Base-by-base conservation (phyloP, 108 stramenopile genomes). In the Aurantiochytrium sp. region DNA sequence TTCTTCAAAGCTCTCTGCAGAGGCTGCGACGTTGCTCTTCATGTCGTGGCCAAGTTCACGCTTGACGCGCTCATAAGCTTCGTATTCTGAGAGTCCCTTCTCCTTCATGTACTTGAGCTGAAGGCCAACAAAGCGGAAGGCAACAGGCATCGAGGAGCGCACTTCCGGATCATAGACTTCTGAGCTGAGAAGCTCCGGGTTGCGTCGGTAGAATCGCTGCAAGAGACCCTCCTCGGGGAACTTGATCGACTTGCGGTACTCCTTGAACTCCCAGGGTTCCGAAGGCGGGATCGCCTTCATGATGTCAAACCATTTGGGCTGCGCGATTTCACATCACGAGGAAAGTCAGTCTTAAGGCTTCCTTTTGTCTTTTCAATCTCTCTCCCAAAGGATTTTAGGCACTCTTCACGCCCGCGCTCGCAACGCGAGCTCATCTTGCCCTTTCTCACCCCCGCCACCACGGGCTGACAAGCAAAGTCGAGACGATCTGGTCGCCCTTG, bases 81-180 rank as follows among this genome's bases (percentile, higher is more conserved):
- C 76, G 49, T 53, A 6, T 45, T 83, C 76, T 8, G 76, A 4
- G 51, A 83, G 76, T 43, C 51, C 51, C 51, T 83, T 6, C 76
- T 83, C 10, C 76, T 47, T 83, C 76, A 83, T 83, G 76, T 53
- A 53, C 76, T 83, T 53, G 49, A 83, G 51, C 76, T 83, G 76
- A 47, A 47, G 45, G 10, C 49, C 45, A 47, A 83, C 76, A 23
- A 83, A 83, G 4, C 45, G 76, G 16, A 83, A 47, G 6, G 76
- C 76, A 14, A 53, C 16, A 12, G 76, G 76, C 49, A 18, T 47
- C 14, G 45, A 25, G 76, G 49, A 25, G 0, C 14, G 76, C 1
- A 45, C 76, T 21, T n/a, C 45, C 45, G 51, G 76, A 23, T 83
- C 76, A 23, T 53, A 83, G 23, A 83, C 76, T 45, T 47, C 51